A percentile compares a stretch with the other conserved stretches of the same genome.
These are phyloP conservation scores for Nemania sp. DNA, from an alignment of 2,329 filamentous ascomycete genomes.

Conservation along the genomic window DNA sequence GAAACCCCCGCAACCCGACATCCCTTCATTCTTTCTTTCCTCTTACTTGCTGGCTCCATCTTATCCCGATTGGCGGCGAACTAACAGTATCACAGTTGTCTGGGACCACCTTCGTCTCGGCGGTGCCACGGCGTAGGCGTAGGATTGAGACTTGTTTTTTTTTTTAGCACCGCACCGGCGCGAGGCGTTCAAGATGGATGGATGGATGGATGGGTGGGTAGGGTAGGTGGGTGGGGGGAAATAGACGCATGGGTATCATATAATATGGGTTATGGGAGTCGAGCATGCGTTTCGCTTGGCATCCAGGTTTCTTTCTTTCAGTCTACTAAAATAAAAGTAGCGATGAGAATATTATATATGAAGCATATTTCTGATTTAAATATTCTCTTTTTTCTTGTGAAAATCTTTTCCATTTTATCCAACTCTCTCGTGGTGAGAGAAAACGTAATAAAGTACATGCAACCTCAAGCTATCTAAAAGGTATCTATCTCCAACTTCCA, in stretches of 20 bases:
- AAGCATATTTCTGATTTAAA: not conserved
- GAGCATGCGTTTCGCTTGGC: not conserved
- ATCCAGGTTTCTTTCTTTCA: not conserved
- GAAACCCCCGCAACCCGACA: too few relatives aligned
- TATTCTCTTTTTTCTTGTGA: too few relatives aligned
- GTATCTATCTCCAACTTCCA: too few relatives aligned
- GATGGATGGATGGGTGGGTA: not conserved
- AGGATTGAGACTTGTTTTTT: not conserved
- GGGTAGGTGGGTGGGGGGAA: not conserved
- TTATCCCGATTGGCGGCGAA: constrained; percentile 13
- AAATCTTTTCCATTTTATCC: too few relatives aligned
- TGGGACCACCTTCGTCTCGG: constrained; percentile 42
- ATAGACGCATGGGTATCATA: too few relatives aligned
- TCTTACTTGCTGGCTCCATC: too few relatives aligned
- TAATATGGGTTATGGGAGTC: constrained; percentile 1
- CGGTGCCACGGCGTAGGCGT: constrained; percentile 32
- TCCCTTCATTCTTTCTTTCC: not conserved
- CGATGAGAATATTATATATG: constrained; percentile 2
- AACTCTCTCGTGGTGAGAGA: not conserved
- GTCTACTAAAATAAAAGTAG: not conserved
- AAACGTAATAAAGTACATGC: not conserved
- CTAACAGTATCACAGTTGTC: constrained; percentile 30
- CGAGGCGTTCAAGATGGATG: constrained; percentile 8
- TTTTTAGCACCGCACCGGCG: constrained; percentile 8
- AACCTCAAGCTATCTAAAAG: too few relatives aligned